phyloP scores from a whole-genome alignment of 768 basidiomycete genomes.

The Steccherinum ochraceum region DNA sequence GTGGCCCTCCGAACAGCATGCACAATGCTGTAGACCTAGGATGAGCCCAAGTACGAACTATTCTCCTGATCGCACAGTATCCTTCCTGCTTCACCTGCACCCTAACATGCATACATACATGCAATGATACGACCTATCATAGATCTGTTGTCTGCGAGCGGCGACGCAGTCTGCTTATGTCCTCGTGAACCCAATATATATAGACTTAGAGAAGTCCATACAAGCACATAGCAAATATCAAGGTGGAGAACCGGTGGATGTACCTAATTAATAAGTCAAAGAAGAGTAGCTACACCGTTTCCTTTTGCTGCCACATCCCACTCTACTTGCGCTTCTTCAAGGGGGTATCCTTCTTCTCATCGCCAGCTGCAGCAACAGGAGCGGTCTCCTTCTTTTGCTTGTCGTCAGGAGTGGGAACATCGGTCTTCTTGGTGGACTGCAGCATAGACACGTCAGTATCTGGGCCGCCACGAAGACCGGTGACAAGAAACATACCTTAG shows the following conservation, averaged over 20 bases:
- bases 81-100: too few species aligned
- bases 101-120: too few species aligned
- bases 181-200: background rate
- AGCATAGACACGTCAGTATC: slow-evolving; percentile 7
- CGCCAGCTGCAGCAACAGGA: slow-evolving; percentile 68
- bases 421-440: slow-evolving; percentile 74
- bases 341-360: slow-evolving; percentile 61
- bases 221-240: background rate
- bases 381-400: slow-evolving; percentile 60
- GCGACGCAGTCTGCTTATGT: too few species aligned
- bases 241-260: background rate
- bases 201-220: background rate
- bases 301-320: background rate
- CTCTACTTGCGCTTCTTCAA: slow-evolving; percentile 73
- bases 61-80: too few species aligned
- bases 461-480: background rate
- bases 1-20: too few species aligned
- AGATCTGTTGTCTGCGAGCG: too few species aligned
- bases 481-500: slow-evolving; percentile 44
- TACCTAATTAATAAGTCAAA: background rate
- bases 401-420: slow-evolving; percentile 55
- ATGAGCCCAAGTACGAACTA: too few species aligned
- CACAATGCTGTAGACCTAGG: too few species aligned
- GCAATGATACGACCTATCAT: too few species aligned
- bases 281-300: background rate